These are phyloP conservation scores for Fusarium poae DNA, from an alignment of 2,329 filamentous ascomycete genomes.

Conservation along the genomic window DNA sequence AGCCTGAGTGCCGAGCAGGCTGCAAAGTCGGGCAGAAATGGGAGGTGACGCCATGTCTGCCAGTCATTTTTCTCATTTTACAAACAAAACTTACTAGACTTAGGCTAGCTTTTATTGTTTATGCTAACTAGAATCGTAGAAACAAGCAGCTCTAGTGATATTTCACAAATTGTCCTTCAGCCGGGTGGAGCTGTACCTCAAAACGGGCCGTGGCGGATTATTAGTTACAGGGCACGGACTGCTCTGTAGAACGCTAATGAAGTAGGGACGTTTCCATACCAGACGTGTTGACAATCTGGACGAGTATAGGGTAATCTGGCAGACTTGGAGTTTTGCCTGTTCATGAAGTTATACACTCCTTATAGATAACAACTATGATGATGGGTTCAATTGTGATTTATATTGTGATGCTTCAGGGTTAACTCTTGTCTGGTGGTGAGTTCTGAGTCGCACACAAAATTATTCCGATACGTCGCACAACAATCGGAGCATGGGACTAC, in stretches of 20 bases:
- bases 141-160: background rate
- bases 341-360: background rate
- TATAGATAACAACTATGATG: background rate
- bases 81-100: background rate
- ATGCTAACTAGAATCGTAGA: background rate
- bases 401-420: background rate
- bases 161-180: background rate
- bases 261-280: background rate
- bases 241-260: background rate
- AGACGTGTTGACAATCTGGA: background rate
- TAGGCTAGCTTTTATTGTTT: background rate
- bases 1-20: background rate
- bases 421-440: background rate
- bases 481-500: accelerated
- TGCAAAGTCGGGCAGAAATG: background rate
- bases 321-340: background rate
- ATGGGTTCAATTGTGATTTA: too few species aligned
- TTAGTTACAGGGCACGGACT: background rate
- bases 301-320: background rate
- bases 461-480: too few species aligned
- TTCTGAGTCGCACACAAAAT: background rate
- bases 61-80: background rate
- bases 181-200: background rate
- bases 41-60: background rate
- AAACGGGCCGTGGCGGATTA: background rate